phyloP scores from a whole-genome alignment of 1,284 basidiomycete species.

The Cutaneotrichosporon arboriforme region DNA sequence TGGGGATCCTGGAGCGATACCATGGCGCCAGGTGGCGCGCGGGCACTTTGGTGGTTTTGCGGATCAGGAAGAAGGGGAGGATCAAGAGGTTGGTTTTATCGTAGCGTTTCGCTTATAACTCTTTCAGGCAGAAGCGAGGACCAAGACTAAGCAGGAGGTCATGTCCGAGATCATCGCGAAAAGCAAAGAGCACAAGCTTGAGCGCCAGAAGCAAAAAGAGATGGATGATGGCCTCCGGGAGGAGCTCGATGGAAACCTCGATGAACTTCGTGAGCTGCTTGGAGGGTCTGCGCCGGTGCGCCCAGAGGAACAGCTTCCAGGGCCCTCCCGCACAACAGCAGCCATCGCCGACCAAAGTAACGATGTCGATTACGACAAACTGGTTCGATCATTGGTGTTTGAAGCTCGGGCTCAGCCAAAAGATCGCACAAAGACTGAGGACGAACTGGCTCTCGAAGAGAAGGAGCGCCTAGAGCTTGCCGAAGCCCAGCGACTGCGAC shows the following conservation, averaged over 20 bases:
- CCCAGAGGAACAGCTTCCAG: slow-evolving; percentile 43
- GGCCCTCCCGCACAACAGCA: slow-evolving; percentile 47
- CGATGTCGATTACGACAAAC: slow-evolving; percentile 71
- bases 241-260: slow-evolving; percentile 83
- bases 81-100: slow-evolving; percentile 36
- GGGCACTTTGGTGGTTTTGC: slow-evolving; percentile 83
- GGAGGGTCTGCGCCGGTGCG: slow-evolving; percentile 53
- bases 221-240: slow-evolving; percentile 79
- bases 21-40: slow-evolving; percentile 59
- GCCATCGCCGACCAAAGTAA: slow-evolving; percentile 33
- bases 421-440: slow-evolving; percentile 93
- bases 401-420: slow-evolving; percentile 91
- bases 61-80: slow-evolving; percentile 56
- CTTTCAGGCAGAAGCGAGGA: slow-evolving; percentile 51
- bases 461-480: slow-evolving; percentile 81
- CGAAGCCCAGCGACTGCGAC: slow-evolving; percentile 68
- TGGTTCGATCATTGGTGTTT: slow-evolving; percentile 86
- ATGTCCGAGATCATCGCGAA: slow-evolving; percentile 98
- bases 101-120: not conserved
- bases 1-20: slow-evolving; percentile 64
- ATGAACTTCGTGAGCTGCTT: slow-evolving; percentile 74
- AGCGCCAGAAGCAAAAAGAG: slow-evolving; percentile 75
- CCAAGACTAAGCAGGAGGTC: slow-evolving; percentile 90
- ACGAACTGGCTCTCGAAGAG: slow-evolving; percentile 83
- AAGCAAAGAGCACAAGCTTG: slow-evolving; percentile 79